phyloP scores from a whole-genome alignment of 805 yeast species.

The Cyberlindnera xishuangbannaensis region DNA sequence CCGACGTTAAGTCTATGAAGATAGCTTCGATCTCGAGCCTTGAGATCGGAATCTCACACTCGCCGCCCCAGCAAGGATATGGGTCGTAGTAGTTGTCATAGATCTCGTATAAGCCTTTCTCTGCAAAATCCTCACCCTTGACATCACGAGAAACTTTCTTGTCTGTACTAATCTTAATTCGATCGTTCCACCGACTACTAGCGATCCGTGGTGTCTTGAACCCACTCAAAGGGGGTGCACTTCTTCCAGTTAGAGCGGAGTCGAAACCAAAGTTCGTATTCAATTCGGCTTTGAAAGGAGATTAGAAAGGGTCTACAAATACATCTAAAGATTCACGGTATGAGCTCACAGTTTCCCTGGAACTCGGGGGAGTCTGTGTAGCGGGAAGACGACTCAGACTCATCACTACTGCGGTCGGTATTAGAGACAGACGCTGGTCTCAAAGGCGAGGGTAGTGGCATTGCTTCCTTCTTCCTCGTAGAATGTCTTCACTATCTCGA shows the following conservation, averaged over 20 bases:
- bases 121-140: conserved; percentile 35
- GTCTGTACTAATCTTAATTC: conserved; percentile 28
- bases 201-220: conserved; percentile 92
- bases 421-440: conserved; percentile 1
- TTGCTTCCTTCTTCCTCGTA: no score
- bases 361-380: conserved; percentile 28
- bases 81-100: conserved; percentile 40
- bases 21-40: conserved; percentile 51
- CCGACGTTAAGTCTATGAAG: conserved; percentile 43
- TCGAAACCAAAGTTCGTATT: conserved; percentile 18
- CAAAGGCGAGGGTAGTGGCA: conserved; percentile 8
- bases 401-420: conserved; percentile 1
- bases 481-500: no score
- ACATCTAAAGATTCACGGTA: conserved; percentile 2
- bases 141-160: conserved; percentile 12
- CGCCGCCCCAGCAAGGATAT: conserved; percentile 48
- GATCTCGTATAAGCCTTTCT: conserved; percentile 35
- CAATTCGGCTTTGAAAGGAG: conserved; percentile 5
- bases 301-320: background rate
- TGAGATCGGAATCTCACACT: conserved; percentile 38
- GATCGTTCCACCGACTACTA: conserved; percentile 56
- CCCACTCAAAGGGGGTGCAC: conserved; percentile 76
- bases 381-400: conserved; percentile 17
- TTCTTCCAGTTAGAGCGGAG: conserved; percentile 27
- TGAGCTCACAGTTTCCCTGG: conserved; percentile 17